Evolutionary conservation across 106 monocot species (phyloP), one percentile per base, ranked within the genome.

Genomic region (Phalaenopsis aphrodite): DNA sequence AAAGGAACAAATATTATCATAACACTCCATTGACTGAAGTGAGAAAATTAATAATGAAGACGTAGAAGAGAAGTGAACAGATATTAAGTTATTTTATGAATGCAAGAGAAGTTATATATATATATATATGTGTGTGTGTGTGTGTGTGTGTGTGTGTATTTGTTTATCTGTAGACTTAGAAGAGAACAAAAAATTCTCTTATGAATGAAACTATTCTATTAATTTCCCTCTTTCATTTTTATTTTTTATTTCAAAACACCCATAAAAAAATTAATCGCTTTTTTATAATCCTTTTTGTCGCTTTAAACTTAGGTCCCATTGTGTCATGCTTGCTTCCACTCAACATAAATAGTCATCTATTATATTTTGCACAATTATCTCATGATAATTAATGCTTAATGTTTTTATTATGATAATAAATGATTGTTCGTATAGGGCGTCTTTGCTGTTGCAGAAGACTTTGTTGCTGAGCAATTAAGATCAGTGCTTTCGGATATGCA

Each of bases 401-500:
- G 10, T 30, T 47, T 45, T 23, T 16, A 1, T 23, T 67, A 55
- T 41, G 30, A 42, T 72, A 77, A 8, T 77, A 77, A 48, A 19
- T 80, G 10, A 38, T 67, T 78, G 45, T 76, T 45, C 75, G 30
- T 76, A 14, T 30, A 91, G 94, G 91, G 92, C 12, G 89, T 99
- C 38, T 86, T 91, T 78, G 36, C 61, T 6, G 85, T 99, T 58
- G 89, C 89, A 48, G 95, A 91, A 84, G 83, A 84, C 19, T 91
- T 92, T 65, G 85, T 99, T 23, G 88, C 79, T 41, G 83, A 91
- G 84, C 99, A 99, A 86, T 47, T 99, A 75, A 84, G 82, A 23
- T 99, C 99, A 3, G 94, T 99, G 79, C 94, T 99, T 56, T 91
- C 92, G 14, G 99, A 99, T 84, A 99, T 99, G 95, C 79, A 88